Percentiles rank a stretch among this genome's conserved stretches.
phyloP scores from a whole-genome alignment of 1,284 basidiomycete species.

The Moesziomyces globuligerus region DNA sequence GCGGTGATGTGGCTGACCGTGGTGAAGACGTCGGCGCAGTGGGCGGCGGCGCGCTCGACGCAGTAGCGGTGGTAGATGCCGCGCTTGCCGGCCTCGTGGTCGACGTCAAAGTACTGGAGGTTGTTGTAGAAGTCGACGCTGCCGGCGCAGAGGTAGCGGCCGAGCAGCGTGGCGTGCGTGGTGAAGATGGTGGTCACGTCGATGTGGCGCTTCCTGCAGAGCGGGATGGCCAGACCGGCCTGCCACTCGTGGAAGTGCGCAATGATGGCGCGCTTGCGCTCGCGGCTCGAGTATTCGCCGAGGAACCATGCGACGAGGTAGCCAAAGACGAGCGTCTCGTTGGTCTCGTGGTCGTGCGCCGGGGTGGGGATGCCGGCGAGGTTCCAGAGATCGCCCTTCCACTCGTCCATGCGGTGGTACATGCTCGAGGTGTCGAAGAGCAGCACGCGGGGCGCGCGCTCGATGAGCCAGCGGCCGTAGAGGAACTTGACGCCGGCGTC shows the following conservation, averaged over 20 bases:
- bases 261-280: constrained; percentile 84
- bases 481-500: constrained; percentile 87
- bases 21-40: constrained; percentile 97
- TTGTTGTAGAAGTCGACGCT: constrained; percentile 99
- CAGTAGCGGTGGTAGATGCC: constrained; percentile 93
- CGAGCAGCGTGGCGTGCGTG: constrained; percentile 97
- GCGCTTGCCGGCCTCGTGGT: constrained; percentile 97
- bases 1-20: constrained; percentile 94
- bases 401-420: constrained; percentile 89
- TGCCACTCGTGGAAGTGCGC: constrained; percentile 99
- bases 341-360: constrained; percentile 94
- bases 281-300: constrained; percentile 87
- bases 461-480: constrained; percentile 97
- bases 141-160: constrained; percentile 96
- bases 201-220: constrained; percentile 94
- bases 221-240: constrained; percentile 93
- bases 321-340: constrained; percentile 98
- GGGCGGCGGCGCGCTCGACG: constrained; percentile 91
- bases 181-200: constrained; percentile 95
- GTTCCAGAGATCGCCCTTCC: constrained; percentile 98
- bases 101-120: constrained; percentile 98
- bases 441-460: constrained; percentile 90
- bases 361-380: constrained; percentile 95
- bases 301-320: constrained; percentile 99
- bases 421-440: constrained; percentile 93